Base-by-base conservation (phyloP, 2,329 filamentous ascomycete species). In the Phyllosticta paracitricarpa region DNA sequence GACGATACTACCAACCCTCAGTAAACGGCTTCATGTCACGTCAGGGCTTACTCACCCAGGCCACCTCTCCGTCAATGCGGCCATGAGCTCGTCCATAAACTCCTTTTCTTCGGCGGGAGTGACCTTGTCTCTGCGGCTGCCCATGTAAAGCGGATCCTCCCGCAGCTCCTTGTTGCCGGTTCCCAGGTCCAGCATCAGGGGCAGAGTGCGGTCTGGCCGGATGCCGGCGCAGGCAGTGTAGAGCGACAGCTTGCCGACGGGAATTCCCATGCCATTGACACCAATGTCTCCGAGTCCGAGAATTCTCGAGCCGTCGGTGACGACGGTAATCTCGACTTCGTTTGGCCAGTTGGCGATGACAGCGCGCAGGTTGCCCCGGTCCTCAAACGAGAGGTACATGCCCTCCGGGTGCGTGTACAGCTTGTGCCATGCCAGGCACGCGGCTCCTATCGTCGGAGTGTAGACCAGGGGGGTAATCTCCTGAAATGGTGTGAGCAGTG, bases 21-120 rank as follows among this genome's bases (percentile, higher is more conserved):
- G 72, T 70, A 66, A 63, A 63, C 64, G 35, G 26, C 57, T 61
- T 5, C 28, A 51, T 14, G 51, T 26, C 51, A 24, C 2, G 48
- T 17, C 6, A 58, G 60, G 52, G 63, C 64, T 61, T 63, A 76
- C 81, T 75, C 75, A 83, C 80, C 81, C 83, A 61, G 85, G 85
- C 85, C 85, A 88, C 66, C 82, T 81, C 73, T 96, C 91, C 62
- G 87, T 88, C 64, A 90, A 83, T 62, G 94, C 93, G 69, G 84
- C 83, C 94, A 99, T 97, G 80, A 99, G 88, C 80, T 97, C 94
- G 72, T 97, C 94, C 80, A 97, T 85, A 77, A 97, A 97, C 66
- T 90, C 89, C 73, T 88, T 86, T 78, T 96, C 91, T 69, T 93
- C 87, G 59, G 87, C 82, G 22, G 87, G 78, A 7, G 88, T 82